Evolutionary conservation across 2,329 filamentous ascomycete genomes (phyloP), one percentile per base, ranked within the genome.

Genomic region (Sporothrix luriei): DNA sequence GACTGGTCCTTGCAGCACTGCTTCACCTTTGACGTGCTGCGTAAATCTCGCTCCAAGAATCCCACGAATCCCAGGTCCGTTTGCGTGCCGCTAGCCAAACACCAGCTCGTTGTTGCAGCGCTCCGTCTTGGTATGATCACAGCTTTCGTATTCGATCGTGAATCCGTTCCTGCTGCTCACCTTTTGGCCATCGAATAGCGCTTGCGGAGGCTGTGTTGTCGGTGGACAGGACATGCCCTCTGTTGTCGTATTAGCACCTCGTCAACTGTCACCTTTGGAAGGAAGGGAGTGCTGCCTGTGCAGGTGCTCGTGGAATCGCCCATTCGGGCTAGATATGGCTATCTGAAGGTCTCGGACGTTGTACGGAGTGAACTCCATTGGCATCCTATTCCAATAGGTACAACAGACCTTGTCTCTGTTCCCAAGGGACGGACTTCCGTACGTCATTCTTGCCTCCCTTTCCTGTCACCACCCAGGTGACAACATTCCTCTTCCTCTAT

Each of bases 91-190:
- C 68, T 69, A 66, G 68, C 68, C 68, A 61, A 19, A 66, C 65
- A 21, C 52, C n/a, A 66, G 61, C 61, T 14, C 24, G n/a, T 54
- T 9, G 26, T 19, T 62, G 68, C 33, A 33, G 62, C 62, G 46
- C 62, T 61, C 68, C 68, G 68, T 66, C 68, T 69, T 69, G 68
- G 62, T 62, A 61, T 51, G 29, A 7, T 43, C 51, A 69, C 52
- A 29, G 29, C 14, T 24, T 54, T 66, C 68, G 68, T 69, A 61
- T 69, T 54, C 46, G 29, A 26, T 19, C 54, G 43, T 68, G n/a
- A 51, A 55, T 16, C 24, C 26, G 21, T 21, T 24, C 48, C 11
- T 38, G 21, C 14, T 49, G 5, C 21, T 16, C n/a, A 13, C 33
- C 26, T 33, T 21, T 26, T 24, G 21, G 16, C 57, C 38, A 26